A percentile compares a stretch with the other conserved stretches of the same genome.
Evolutionary conservation across 805 yeast genomes (phyloP).

Genomic region (Metschnikowia proteae): DNA sequence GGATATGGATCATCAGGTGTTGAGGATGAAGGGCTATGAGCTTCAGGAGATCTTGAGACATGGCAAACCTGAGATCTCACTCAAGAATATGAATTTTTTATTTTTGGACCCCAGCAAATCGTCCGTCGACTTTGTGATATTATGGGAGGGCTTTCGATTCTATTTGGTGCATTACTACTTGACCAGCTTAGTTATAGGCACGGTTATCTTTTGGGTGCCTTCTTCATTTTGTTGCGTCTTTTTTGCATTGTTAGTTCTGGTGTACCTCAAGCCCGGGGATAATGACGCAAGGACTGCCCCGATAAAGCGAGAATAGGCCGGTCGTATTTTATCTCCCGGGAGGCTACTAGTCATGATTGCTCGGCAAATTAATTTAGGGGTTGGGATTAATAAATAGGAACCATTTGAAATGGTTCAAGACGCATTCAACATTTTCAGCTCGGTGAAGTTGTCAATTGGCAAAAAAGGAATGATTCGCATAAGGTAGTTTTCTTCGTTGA

Average conservation of each 20-base stretch:
- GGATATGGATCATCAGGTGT: constrained; percentile 12
- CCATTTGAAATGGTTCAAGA: constrained; percentile 2
- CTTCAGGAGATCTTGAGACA: constrained; percentile 4
- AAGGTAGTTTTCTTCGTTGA: constrained; percentile 34
- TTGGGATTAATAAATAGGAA: not conserved
- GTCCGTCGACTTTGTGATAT: constrained; percentile 25
- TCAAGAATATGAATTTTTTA: constrained; percentile 7
- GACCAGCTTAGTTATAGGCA: constrained; percentile 34
- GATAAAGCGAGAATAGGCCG: not conserved
- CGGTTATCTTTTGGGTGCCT: constrained; percentile 33
- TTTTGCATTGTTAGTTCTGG: constrained; percentile 23
- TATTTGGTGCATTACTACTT: constrained; percentile 35
- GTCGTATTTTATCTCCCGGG: not conserved
- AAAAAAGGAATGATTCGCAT: constrained; percentile 37
- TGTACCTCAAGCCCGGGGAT: not conserved
- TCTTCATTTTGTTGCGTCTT: constrained; percentile 29
- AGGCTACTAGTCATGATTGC: not conserved
- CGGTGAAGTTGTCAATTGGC: constrained; percentile 29
- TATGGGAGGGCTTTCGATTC: constrained; percentile 41
- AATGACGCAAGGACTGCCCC: not conserved
- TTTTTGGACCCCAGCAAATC: constrained; percentile 12
- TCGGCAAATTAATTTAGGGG: not conserved
- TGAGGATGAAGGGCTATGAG: constrained; percentile 12
- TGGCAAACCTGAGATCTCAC: constrained; percentile 4
- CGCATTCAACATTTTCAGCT: constrained; percentile 19